phyloP scores from a whole-genome alignment of 768 basidiomycete species.

The Lactifluus pinguis region DNA sequence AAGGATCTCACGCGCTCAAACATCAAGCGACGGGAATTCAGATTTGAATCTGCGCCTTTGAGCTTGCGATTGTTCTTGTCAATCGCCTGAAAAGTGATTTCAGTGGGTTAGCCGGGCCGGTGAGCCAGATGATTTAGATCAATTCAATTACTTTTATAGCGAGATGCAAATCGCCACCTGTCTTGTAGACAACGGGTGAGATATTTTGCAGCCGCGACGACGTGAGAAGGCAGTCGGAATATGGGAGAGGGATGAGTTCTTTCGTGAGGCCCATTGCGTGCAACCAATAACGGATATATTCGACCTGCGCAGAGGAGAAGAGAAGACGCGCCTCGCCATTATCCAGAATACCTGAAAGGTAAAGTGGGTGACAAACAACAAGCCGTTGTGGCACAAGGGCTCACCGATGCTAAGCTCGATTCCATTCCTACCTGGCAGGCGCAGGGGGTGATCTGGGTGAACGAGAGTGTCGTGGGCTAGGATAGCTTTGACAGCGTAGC shows the following conservation, averaged over 20 bases:
- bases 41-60: slow-evolving; percentile 49
- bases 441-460: slow-evolving; percentile 64
- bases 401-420: slow-evolving; percentile 63
- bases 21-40: slow-evolving; percentile 46
- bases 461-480: slow-evolving; percentile 63
- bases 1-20: slow-evolving; percentile 63
- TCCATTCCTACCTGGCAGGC: slow-evolving; percentile 52
- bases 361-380: neutral
- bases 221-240: slow-evolving; percentile 66
- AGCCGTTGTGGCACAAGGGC: slow-evolving; percentile 1
- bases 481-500: slow-evolving; percentile 55
- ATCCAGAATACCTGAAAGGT: slow-evolving; percentile 46
- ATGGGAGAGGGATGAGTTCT: slow-evolving; percentile 59
- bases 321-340: slow-evolving; percentile 72
- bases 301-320: slow-evolving; percentile 76
- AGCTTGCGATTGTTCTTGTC: slow-evolving; percentile 75
- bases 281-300: slow-evolving; percentile 80
- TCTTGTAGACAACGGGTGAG: slow-evolving; percentile 47
- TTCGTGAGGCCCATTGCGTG: slow-evolving; percentile 63
- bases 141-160: slow-evolving; percentile 44
- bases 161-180: slow-evolving; percentile 44
- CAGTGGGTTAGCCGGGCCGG: slow-evolving; percentile 3
- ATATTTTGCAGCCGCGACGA: slow-evolving; percentile 47
- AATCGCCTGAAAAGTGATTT: slow-evolving; percentile 40
- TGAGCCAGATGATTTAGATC: slow-evolving; percentile 3